Conservation (phyloP, 352 stramenopile species). For the Pythium phragmitis region DNA sequence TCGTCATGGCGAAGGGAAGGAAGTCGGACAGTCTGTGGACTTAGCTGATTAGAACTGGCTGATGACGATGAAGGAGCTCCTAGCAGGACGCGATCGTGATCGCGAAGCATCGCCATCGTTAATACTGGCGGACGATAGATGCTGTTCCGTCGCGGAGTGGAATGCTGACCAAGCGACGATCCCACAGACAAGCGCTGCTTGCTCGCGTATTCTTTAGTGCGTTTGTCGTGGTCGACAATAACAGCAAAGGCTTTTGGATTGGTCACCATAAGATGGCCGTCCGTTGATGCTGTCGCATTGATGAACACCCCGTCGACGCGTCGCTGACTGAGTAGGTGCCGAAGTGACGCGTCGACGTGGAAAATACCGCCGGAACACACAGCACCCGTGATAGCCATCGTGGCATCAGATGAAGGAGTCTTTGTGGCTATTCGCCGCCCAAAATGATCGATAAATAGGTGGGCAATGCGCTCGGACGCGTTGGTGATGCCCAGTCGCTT, state of each 20-base stretch:
- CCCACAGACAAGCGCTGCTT: neutral
- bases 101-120: slow-evolving; percentile 21
- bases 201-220: slow-evolving; percentile 2
- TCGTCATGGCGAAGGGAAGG: slow-evolving; percentile 14
- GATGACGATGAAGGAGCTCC: neutral
- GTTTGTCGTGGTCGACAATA: slow-evolving; percentile 6
- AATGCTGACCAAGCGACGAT: neutral
- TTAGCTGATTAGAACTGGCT: neutral
- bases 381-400: slow-evolving; percentile 11
- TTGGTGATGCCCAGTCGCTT: slow-evolving; percentile 21
- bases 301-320: slow-evolving; percentile 3
- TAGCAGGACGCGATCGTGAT: neutral
- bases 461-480: slow-evolving; percentile 13
- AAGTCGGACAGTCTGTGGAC: slow-evolving; percentile 6
- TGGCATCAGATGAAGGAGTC: neutral
- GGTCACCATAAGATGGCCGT: slow-evolving; percentile 19
- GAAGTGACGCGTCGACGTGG: slow-evolving; percentile 4
- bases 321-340: neutral
- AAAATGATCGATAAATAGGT: slow-evolving; percentile 28
- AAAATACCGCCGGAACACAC: slow-evolving; percentile 15
- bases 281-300: slow-evolving; percentile 3
- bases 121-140: neutral
- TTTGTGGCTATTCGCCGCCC: neutral
- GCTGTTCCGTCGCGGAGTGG: slow-evolving; percentile 4
- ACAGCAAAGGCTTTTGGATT: slow-evolving; percentile 14